Evolutionary conservation across 2,329 filamentous ascomycete genomes (phyloP).

Genomic region (Exophiala dermatitidis): DNA sequence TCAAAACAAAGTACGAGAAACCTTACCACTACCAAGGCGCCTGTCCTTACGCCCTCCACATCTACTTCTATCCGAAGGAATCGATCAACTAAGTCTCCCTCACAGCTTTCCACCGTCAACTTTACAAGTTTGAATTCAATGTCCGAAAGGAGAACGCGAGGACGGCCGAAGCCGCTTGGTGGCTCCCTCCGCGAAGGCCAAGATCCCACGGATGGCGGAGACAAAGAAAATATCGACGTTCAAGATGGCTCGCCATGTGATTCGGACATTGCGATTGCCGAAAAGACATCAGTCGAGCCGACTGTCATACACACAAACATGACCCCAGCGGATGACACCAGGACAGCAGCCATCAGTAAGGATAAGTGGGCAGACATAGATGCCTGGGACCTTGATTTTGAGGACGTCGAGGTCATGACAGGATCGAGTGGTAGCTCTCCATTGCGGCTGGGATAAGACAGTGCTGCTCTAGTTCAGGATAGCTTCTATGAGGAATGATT

Average conservation of each 20-base stretch:
- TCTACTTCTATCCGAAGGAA: slow-evolving; percentile 16
- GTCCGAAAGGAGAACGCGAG: not conserved
- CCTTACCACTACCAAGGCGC: slow-evolving; percentile 20
- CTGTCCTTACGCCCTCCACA: slow-evolving; percentile 20
- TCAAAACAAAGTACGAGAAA: slow-evolving; percentile 22
- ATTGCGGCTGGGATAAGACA: slow-evolving; percentile 5
- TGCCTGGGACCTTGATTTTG: slow-evolving; percentile 27
- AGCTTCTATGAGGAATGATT: no score
- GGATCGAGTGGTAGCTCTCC: slow-evolving; percentile 18
- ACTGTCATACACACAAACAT: not conserved
- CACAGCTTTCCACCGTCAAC: slow-evolving; percentile 20
- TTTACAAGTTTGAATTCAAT: slow-evolving; percentile 2
- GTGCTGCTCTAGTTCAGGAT: not conserved
- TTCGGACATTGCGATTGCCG: not conserved
- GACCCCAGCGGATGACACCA: not conserved
- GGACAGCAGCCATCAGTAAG: not conserved
- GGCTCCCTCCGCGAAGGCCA: slow-evolving; percentile 14
- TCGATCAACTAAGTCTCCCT: slow-evolving; percentile 26
- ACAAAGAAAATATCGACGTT: slow-evolving; percentile 19
- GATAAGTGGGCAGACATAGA: slow-evolving; percentile 27
- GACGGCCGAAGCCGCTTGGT: slow-evolving; percentile 22
- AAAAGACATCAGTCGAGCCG: not conserved
- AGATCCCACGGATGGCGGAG: not conserved
- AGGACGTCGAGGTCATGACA: slow-evolving; percentile 24
- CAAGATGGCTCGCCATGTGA: not conserved